Conservation (phyloP, 371 early-diverging fungal genomes). For the Saksenaea oblongispora region DNA sequence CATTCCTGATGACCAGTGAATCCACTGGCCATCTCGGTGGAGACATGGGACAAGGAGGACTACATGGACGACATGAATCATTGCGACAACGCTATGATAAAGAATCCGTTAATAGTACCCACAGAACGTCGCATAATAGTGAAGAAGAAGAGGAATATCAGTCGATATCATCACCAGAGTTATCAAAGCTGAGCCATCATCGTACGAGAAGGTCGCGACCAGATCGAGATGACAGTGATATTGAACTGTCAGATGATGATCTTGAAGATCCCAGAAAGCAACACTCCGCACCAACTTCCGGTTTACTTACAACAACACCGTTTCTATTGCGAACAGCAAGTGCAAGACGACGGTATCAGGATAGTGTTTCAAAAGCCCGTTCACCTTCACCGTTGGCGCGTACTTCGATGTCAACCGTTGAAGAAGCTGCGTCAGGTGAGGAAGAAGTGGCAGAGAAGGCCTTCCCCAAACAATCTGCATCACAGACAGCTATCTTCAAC, state of each 20-base stretch:
- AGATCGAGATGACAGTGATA: constrained; percentile 42
- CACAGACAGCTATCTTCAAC: background rate
- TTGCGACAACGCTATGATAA: constrained; percentile 40
- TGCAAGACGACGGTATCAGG: background rate
- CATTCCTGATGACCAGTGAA: constrained; percentile 24
- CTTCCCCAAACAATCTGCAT: background rate
- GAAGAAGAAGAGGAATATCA: constrained; percentile 9
- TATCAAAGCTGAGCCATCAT: constrained; percentile 5
- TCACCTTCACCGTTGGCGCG: constrained; percentile 5
- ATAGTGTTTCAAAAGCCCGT: background rate
- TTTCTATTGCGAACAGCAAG: background rate
- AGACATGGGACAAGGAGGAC: background rate
- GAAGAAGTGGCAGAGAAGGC: background rate
- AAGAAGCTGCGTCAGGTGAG: background rate
- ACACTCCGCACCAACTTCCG: background rate
- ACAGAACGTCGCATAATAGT: background rate
- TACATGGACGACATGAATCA: constrained; percentile 14
- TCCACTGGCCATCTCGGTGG: background rate
- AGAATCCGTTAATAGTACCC: constrained; percentile 14
- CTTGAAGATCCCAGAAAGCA: background rate
- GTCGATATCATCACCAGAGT: constrained; percentile 20
- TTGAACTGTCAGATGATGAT: constrained; percentile 50
- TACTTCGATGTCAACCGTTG: background rate
- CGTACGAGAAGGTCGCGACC: constrained; percentile 3
- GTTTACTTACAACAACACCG: background rate